Evolutionary conservation across 148 eudicot genomes (phyloP), one percentile per base, ranked within the genome.

Genomic region (Fallopia convolvulus): DNA sequence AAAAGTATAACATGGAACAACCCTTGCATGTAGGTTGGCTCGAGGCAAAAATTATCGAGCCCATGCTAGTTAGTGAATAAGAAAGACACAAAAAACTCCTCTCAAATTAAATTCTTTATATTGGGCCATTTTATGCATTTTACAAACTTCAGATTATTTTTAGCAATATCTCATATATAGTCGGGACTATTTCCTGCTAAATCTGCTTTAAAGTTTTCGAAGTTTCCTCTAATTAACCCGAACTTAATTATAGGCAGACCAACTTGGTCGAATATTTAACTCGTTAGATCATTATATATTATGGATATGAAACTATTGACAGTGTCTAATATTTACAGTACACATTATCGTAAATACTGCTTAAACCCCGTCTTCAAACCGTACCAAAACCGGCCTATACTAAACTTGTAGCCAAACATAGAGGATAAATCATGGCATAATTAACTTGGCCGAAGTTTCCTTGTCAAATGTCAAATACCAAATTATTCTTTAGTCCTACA

Each of bases 401-500:
- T n/a, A 1, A 58, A 8, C 56, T 13, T 52, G n/a, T 58, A 58
- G 65, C 65, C 65, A 65, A 65, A 65, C 12, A 65, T 8, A 65
- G 70, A 32, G 70, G 70, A 32, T 65, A 65, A 65, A 32, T 63
- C 70, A 65, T 32, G 8, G 18, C 40, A 32, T 65, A 11, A 26
- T 26, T 26, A 26, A 30, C 40, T 30, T 39, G 13, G 17, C 39
- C 18, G 41, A 65, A 65, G 3, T 33, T 33, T 65, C 42, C 41
- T 65, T 30, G 5, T 13, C 71, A 65, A 65, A 32, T 65, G 71
- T 65, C 71, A 65, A 65, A 32, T 65, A 65, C 71, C 71, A 65
- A 65, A 65, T 65, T 32, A 65, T 65, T 65, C 18, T 65, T 30
- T 30, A 32, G 8, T 65, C 44, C 8, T 66, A 33, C 20, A n/a